phyloP scores from a whole-genome alignment of 192 early-diverging fungal genomes.

The Coemansia sp. region DNA sequence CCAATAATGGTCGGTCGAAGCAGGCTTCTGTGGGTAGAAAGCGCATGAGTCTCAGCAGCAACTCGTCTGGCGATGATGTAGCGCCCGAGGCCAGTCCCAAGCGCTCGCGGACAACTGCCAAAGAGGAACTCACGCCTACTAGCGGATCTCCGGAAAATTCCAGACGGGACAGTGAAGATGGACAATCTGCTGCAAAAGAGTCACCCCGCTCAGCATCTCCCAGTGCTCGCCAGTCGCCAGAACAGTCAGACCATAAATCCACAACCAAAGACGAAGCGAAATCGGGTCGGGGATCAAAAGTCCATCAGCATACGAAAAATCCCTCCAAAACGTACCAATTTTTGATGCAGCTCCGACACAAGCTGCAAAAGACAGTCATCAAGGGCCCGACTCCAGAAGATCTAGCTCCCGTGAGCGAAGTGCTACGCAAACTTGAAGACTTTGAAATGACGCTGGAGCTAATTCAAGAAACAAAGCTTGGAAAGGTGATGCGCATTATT shows the following conservation, averaged over 20 bases:
- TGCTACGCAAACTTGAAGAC: constrained; percentile 49
- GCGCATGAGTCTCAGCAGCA: constrained; percentile 37
- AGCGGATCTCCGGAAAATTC: constrained; percentile 19
- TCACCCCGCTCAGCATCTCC: constrained; percentile 41
- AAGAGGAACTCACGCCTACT: constrained; percentile 11
- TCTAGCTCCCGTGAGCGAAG: constrained; percentile 36
- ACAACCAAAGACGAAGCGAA: constrained; percentile 28
- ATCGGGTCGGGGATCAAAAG: constrained; percentile 23
- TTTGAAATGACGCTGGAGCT: constrained; percentile 52
- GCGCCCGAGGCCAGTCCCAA: constrained; percentile 35
- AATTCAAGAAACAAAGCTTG: constrained; percentile 54
- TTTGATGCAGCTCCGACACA: constrained; percentile 54
- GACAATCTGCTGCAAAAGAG: constrained; percentile 32
- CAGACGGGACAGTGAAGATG: constrained; percentile 31
- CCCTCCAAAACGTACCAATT: constrained; percentile 38
- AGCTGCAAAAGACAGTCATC: constrained; percentile 53
- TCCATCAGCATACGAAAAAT: constrained; percentile 31
- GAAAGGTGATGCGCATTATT: constrained; percentile 55
- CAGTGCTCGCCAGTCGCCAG: constrained; percentile 26
- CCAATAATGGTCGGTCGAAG: constrained; percentile 24
- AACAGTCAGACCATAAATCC: constrained; percentile 2
- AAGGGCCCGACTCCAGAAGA: constrained; percentile 43
- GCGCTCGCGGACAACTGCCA: constrained; percentile 40
- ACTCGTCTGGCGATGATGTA: constrained; percentile 41
- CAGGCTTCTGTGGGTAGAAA: constrained; percentile 27